Percentiles rank a stretch among this genome's conserved stretches.
Evolutionary conservation across 345 rosid genomes (phyloP).

Genomic region (Corchorus olitorius): DNA sequence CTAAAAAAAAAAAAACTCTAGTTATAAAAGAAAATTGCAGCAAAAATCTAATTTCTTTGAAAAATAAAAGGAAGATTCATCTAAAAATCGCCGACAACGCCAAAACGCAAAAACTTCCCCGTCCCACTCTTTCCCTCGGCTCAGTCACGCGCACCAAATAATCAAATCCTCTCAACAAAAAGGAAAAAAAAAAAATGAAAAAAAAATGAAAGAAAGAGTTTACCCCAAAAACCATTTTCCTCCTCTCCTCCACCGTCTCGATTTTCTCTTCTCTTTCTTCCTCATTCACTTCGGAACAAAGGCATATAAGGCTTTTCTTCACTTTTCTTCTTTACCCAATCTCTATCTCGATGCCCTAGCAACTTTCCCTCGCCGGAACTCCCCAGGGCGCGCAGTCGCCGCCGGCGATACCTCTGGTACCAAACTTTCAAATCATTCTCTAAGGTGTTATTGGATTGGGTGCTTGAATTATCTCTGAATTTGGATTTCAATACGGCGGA

Average conservation of each 20-base stretch:
- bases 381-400: constrained; percentile 10
- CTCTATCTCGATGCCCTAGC: constrained; percentile 19
- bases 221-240: too few species aligned
- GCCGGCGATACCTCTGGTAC: constrained; percentile 18
- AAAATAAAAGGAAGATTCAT: neutral
- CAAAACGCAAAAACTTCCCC: neutral
- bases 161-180: neutral
- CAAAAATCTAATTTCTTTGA: too few species aligned
- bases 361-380: constrained; percentile 11
- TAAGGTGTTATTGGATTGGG: constrained; percentile 9
- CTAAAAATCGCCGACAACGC: constrained; percentile 7
- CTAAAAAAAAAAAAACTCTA: too few species aligned
- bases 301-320: neutral
- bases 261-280: neutral
- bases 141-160: neutral
- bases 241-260: neutral
- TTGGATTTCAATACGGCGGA: neutral
- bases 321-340: neutral
- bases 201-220: too few species aligned
- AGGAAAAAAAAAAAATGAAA: neutral
- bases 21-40: too few species aligned
- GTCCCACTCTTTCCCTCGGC: neutral
- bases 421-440: neutral
- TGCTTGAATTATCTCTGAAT: constrained; percentile 9
- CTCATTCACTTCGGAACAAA: neutral